These are phyloP conservation scores for Metschnikowia corniflorae DNA, from an alignment of 805 yeast genomes.

Conservation along the genomic window DNA sequence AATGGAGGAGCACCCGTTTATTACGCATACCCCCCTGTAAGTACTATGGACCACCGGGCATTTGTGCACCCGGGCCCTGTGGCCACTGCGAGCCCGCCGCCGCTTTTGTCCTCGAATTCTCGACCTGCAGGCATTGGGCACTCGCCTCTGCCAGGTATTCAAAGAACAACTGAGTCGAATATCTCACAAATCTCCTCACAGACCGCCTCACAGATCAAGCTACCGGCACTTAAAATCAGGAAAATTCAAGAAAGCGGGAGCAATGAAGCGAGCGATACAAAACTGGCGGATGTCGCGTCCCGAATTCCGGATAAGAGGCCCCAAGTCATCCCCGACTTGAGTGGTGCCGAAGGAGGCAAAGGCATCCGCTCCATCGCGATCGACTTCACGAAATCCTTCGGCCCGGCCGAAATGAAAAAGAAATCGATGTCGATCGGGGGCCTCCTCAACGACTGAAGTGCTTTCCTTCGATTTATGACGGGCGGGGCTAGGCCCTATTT, in stretches of 20 bases:
- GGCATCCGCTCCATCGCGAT: slow-evolving; percentile 14
- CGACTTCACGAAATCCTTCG: slow-evolving; percentile 19
- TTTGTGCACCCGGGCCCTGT: slow-evolving; percentile 2
- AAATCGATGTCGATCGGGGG: slow-evolving; percentile 39
- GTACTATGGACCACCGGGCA: slow-evolving; percentile 2
- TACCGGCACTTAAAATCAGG: slow-evolving; percentile 13
- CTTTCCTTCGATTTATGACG: too few relatives aligned
- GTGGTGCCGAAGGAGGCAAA: slow-evolving; percentile 1
- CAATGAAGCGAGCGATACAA: too few relatives aligned
- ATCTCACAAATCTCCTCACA: too few relatives aligned
- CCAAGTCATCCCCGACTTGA: neutral
- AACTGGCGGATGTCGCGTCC: too few relatives aligned
- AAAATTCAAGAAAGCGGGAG: slow-evolving; percentile 1
- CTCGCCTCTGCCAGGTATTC: neutral
- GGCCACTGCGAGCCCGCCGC: neutral
- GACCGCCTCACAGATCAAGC: slow-evolving; percentile 14
- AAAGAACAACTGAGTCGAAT: neutral
- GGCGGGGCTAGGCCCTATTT: too few relatives aligned
- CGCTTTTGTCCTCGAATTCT: neutral
- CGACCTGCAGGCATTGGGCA: neutral
- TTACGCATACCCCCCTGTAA: slow-evolving; percentile 7
- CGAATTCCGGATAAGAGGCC: slow-evolving; percentile 1
- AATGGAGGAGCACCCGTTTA: slow-evolving; percentile 6
- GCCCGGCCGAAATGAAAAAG: slow-evolving; percentile 13
- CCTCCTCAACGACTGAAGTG: slow-evolving; percentile 27